These are phyloP conservation scores for Toxoplasma gondii DNA, from an alignment of 169 alveolate genomes.

Conservation along the genomic window DNA sequence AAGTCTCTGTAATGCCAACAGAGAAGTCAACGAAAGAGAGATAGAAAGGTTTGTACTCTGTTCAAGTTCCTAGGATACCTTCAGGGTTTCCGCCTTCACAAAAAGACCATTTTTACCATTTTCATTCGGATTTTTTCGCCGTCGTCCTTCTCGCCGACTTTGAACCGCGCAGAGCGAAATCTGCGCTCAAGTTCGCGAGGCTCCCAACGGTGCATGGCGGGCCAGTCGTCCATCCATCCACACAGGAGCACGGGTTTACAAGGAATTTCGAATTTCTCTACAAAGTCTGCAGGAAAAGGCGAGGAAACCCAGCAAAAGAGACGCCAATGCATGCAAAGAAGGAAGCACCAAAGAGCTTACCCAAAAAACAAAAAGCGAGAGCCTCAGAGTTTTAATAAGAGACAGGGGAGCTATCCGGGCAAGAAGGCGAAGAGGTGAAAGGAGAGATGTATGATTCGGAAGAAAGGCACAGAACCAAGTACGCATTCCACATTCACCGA, in stretches of 20 bases:
- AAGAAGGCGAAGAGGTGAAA: background rate
- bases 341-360: background rate
- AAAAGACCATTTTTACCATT: background rate
- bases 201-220: slow-evolving; percentile 61
- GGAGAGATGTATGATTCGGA: background rate
- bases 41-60: too few relatives aligned
- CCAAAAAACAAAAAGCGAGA: background rate
- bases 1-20: too few relatives aligned
- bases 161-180: slow-evolving; percentile 41
- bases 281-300: slow-evolving; percentile 10
- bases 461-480: background rate
- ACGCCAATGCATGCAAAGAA: background rate
- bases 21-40: too few relatives aligned
- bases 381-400: background rate
- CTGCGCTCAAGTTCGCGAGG: background rate
- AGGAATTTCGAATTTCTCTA: slow-evolving; percentile 35
- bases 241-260: slow-evolving; percentile 63
- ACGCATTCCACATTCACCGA: background rate
- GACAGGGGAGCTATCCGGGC: background rate
- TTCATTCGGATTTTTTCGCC: slow-evolving; percentile 55
- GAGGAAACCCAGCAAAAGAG: background rate
- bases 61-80: too few relatives aligned
- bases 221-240: slow-evolving; percentile 72
- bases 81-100: too few relatives aligned
- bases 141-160: slow-evolving; percentile 61